Evolutionary conservation across 352 stramenopile species (phyloP), one percentile per base, ranked within the genome.

Genomic region (Blastocystis sp.): DNA sequence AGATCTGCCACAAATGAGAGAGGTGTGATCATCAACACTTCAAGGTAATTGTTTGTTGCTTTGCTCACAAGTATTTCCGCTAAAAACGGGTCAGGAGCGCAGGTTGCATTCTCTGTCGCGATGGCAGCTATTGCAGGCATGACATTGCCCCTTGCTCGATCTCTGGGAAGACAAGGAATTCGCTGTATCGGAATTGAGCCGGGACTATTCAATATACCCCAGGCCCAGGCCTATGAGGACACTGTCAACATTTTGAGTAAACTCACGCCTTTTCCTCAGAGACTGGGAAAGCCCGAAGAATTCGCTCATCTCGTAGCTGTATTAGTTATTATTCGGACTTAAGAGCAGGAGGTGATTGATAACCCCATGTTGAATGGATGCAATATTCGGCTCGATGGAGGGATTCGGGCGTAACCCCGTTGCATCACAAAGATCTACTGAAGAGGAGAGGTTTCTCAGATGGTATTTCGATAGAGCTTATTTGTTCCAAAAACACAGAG

Each of bases 1-100:
- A 43, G 53, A 5, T 34, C 11, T n/a, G n/a, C 39, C 20, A 53
- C 26, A n/a, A 55, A 41, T 4, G 73, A 84, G 15, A 6, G 73
- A 45, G 73, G 73, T 3, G 53, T 84, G 29, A 84, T 84, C 26
- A 84, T 84, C 73, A 84, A 84, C 73, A 84, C 73, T 0, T 84
- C 73, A 43, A 84, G 73, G 73, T 84, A 54, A 11, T 15, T 55
- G 6, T 7, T 55, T 5, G 5, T 34, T n/a, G 3, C 37, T 13
- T 3, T 68, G 2, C 20, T 43, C n/a, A 23, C 9, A 56, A 84
- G 73, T 23, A 84, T 84, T 47, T 39, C 73, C 6, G 73, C 73
- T 15, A 41, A 55, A 9, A 68, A 84, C 43, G 73, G 73, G 41
- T 84, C 73, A 5, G 73, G 73, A n/a, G 73, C 73, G 15, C 53